Conservation (phyloP, 2,329 filamentous ascomycete genomes). For the Aspergillus tanneri region DNA sequence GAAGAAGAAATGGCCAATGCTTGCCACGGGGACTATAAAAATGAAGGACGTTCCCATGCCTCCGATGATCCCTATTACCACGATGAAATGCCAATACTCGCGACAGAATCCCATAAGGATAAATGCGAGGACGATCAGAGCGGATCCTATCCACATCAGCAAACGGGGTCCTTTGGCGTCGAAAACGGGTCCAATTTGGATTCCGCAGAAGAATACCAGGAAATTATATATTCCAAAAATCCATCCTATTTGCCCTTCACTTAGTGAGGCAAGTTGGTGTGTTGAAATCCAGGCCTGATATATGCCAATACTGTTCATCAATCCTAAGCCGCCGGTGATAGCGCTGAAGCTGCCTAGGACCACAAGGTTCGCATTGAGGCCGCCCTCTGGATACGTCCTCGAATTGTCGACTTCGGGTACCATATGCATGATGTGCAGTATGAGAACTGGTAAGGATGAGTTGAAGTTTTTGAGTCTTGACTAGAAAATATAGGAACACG, state of each 20-base stretch:
- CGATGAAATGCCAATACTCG: conserved; percentile 46
- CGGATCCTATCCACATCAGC: conserved; percentile 23
- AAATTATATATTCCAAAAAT: conserved; percentile 33
- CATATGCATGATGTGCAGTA: conserved; percentile 2
- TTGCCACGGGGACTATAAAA: conserved; percentile 32
- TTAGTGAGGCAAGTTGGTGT: conserved; percentile 14
- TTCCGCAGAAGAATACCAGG: conserved; percentile 28
- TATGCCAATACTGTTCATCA: conserved; percentile 38
- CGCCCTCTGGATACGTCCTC: conserved; percentile 16
- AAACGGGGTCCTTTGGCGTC: conserved; percentile 28
- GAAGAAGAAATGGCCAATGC: conserved; percentile 35
- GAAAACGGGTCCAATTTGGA: conserved; percentile 33
- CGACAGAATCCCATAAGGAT: conserved; percentile 12
- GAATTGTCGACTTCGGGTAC: neutral
- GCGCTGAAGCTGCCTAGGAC: conserved; percentile 38
- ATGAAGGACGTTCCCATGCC: conserved; percentile 41
- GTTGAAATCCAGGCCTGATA: conserved; percentile 22
- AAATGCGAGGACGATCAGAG: conserved; percentile 16
- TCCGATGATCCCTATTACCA: conserved; percentile 41
- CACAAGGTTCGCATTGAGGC: conserved; percentile 42
- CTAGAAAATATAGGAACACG: no score
- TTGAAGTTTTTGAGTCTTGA: no score
- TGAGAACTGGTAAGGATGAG: no score
- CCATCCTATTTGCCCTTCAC: conserved; percentile 25
- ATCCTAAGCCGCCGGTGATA: conserved; percentile 35